These are phyloP conservation scores for Aspergillus awamori DNA, from an alignment of 2,329 filamentous ascomycete species.

Conservation along the genomic window DNA sequence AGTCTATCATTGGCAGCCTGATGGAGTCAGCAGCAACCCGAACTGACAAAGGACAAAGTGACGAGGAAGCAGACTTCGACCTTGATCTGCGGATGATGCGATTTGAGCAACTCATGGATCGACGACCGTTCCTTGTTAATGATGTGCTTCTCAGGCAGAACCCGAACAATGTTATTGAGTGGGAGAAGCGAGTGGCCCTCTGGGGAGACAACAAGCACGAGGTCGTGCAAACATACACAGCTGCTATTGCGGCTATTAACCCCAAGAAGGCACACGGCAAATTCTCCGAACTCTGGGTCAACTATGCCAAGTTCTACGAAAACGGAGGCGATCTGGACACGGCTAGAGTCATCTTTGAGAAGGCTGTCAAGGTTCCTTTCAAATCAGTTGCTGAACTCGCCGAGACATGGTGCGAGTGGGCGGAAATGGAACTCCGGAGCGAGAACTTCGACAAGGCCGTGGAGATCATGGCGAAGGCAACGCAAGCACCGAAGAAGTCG, in stretches of 20 bases:
- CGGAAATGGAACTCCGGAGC: constrained; percentile 93
- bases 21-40: constrained; percentile 84
- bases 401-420: constrained; percentile 99
- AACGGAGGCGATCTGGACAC: constrained; percentile 79
- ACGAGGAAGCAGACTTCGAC: constrained; percentile 88
- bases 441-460: constrained; percentile 96
- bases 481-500: constrained; percentile 95
- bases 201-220: constrained; percentile 94
- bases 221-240: constrained; percentile 90
- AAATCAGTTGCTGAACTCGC: constrained; percentile 96
- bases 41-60: constrained; percentile 73
- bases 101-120: constrained; percentile 97
- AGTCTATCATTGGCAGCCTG: constrained; percentile 86
- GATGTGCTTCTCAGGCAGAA: constrained; percentile 95
- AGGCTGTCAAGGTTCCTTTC: constrained; percentile 96
- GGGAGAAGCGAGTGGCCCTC: constrained; percentile 93
- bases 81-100: constrained; percentile 96
- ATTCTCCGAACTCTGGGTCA: constrained; percentile 93
- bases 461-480: constrained; percentile 94
- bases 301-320: constrained; percentile 98
- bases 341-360: constrained; percentile 92
- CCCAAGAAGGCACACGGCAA: constrained; percentile 93
- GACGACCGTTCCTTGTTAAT: constrained; percentile 91
- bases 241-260: constrained; percentile 88
- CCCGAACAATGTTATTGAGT: constrained; percentile 92